phyloP scores from a whole-genome alignment of 257 asterid species.

The Paraleonurus japonicus region DNA sequence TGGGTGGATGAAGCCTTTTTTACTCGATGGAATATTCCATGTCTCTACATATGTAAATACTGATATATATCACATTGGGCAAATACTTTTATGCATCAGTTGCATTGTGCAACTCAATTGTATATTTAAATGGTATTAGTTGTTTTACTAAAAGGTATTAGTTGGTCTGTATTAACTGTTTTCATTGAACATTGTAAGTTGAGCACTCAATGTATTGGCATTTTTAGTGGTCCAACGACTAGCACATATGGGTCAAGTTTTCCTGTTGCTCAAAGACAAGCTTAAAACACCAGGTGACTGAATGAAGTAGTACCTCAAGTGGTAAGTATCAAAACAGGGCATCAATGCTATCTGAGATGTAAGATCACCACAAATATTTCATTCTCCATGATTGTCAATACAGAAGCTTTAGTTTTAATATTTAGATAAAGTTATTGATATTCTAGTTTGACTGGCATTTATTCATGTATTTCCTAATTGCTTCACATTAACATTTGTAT shows the following conservation, averaged over 20 bases:
- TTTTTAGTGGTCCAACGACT: not conserved
- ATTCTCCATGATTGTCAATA: conserved; percentile 5
- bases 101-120: too few relatives aligned
- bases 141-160: too few relatives aligned
- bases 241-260: not conserved
- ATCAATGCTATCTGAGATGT: conserved; percentile 5
- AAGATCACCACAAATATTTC: not conserved
- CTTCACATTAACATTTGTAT: not conserved
- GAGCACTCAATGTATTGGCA: too few relatives aligned
- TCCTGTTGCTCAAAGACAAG: not conserved
- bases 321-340: not conserved
- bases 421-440: not conserved
- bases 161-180: too few relatives aligned
- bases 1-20: not conserved
- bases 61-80: not conserved
- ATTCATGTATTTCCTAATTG: not conserved
- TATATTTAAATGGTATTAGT: too few relatives aligned
- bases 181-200: too few relatives aligned
- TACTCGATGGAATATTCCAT: not conserved
- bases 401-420: not conserved
- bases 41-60: not conserved
- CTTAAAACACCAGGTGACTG: not conserved
- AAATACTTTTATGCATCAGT: too few relatives aligned
- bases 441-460: not conserved
- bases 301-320: not conserved